phyloP scores from a whole-genome alignment of 768 basidiomycete genomes.

The Dentipellis fragilis region DNA sequence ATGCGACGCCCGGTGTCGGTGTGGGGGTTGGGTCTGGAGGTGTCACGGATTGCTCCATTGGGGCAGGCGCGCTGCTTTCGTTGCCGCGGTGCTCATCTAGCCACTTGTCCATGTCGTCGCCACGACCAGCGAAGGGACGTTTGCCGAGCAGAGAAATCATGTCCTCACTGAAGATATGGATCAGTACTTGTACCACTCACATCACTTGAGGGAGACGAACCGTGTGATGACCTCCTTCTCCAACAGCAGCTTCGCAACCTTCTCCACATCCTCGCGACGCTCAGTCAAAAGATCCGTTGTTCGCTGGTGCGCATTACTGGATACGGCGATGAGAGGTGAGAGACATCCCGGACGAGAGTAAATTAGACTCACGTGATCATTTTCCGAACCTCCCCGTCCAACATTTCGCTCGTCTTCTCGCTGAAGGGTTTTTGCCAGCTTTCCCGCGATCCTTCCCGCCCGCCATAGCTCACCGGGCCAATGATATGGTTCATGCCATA shows the following conservation, averaged over 20 bases:
- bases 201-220: conserved; percentile 29
- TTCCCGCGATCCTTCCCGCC: conserved; percentile 74
- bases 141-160: conserved; percentile 80
- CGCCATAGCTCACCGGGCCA: conserved; percentile 94
- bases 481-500: conserved; percentile 96
- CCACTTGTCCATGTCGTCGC: conserved; percentile 97
- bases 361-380: conserved; percentile 67
- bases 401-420: conserved; percentile 92
- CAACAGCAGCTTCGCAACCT: conserved; percentile 83
- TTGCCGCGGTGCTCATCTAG: conserved; percentile 66
- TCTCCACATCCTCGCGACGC: conserved; percentile 83
- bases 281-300: conserved; percentile 74
- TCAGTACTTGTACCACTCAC: neutral
- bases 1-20: conserved; percentile 41
- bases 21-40: conserved; percentile 22
- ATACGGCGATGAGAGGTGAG: conserved; percentile 5
- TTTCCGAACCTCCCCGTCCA: conserved; percentile 86
- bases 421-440: conserved; percentile 96
- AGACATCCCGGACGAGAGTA: neutral
- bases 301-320: conserved; percentile 67
- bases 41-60: conserved; percentile 31
- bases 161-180: conserved; percentile 51
- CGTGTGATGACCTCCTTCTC: conserved; percentile 94
- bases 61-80: conserved; percentile 56
- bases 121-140: conserved; percentile 65